Evolutionary conservation across 257 asterid genomes (phyloP), one percentile per base, ranked within the genome.

Genomic region (Przewalskia tangutica): DNA sequence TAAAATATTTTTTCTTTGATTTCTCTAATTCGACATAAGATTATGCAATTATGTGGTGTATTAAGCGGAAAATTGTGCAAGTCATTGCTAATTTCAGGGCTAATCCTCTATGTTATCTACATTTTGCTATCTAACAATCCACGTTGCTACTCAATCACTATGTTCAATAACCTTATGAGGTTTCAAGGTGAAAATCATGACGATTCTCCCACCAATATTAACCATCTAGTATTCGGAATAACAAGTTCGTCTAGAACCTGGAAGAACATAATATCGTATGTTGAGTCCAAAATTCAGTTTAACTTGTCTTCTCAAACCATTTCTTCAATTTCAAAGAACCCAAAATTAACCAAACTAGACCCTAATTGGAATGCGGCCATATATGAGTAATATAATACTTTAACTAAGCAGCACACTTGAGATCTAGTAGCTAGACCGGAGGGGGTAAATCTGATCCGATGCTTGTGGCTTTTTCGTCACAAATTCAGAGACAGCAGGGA

Each of bases 211-310:
- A 82, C 89, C 53, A 86, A 85, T 46, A 2, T 85, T 32, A 82
- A 68, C 79, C 87, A 88, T 62, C 18, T 88, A 6, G 82, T 88
- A 23, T 86, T 88, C 14, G 88, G 89, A 17, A 82, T 88, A 13
- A 62, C 88, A 7, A 82, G 84, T 8, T 23, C 89, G 8, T 80
- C 88, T 11, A 80, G 54, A 55, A 66, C 84, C 3, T 89, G 90
- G 89, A 62, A 17, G 20, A 14, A 64, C 32, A 87, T 68, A 51
- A 82, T 64, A 80, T 2, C 9, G 2, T 84, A 88, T 81, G 48
- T 82, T 3, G 81, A 88, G 65, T 23, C n/a, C n/a, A n/a, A n/a
- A n/a, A n/a, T n/a, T n/a, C n/a, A n/a, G n/a, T n/a, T n/a, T n/a
- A n/a, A n/a, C n/a, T n/a, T n/a, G n/a, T n/a, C n/a, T n/a, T n/a